These are phyloP conservation scores for Diospyros lotus DNA, from an alignment of 148 eudicot species.

Conservation along the genomic window DNA sequence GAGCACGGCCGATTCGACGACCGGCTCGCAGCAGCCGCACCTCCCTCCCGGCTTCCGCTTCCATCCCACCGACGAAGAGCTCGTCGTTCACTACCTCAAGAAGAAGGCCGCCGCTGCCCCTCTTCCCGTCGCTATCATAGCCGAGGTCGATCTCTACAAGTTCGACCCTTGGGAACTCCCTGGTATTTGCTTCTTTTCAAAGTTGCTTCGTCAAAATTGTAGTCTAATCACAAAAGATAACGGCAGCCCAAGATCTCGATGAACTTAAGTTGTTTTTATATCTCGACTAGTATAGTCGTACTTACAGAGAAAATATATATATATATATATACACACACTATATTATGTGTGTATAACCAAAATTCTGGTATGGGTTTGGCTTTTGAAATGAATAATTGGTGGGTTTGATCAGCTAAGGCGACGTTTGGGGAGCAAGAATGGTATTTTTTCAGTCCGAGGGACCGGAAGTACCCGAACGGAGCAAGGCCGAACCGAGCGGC, in stretches of 20 bases:
- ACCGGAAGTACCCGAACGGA: slow-evolving; percentile 64
- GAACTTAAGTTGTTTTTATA: too few species aligned
- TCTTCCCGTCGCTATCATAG: slow-evolving; percentile 23
- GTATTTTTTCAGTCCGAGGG: slow-evolving; percentile 68
- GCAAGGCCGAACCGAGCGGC: slow-evolving; percentile 69
- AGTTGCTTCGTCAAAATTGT: too few species aligned
- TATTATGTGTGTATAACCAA: too few species aligned
- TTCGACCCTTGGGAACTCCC: slow-evolving; percentile 30
- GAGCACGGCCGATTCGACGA: slow-evolving; percentile 5
- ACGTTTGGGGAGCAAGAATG: slow-evolving; percentile 65
- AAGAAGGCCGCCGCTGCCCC: slow-evolving; percentile 15
- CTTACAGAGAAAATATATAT: neutral
- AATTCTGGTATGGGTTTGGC: too few species aligned
- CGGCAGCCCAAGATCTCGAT: too few species aligned
- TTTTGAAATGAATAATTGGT: too few species aligned
- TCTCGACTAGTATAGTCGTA: too few species aligned
- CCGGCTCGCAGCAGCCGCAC: slow-evolving; percentile 9
- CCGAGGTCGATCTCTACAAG: slow-evolving; percentile 24
- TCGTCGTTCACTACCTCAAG: slow-evolving; percentile 26
- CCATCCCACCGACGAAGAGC: slow-evolving; percentile 26
- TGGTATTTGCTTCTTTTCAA: slow-evolving; percentile 2
- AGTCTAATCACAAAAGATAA: too few species aligned
- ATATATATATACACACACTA: neutral
- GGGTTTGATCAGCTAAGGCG: slow-evolving; percentile 40
- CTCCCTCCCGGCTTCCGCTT: slow-evolving; percentile 29